These are phyloP conservation scores for Chlorella sp. DNA, from an alignment of 139 green algal species.

Conservation along the genomic window DNA sequence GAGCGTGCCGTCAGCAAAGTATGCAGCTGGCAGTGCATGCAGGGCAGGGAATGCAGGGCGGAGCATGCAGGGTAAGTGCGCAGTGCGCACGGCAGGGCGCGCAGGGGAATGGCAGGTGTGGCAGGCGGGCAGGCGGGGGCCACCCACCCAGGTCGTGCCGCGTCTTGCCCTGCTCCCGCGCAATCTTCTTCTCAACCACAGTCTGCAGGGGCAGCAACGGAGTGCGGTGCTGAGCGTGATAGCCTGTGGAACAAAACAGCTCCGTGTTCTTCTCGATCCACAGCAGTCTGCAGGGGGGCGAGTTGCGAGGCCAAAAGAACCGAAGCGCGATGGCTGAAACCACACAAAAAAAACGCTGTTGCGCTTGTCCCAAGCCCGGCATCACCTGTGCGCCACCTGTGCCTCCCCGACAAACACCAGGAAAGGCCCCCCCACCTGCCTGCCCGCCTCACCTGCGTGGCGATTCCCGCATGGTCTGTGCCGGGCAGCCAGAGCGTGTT, in stretches of 20 bases:
- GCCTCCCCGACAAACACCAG: not conserved
- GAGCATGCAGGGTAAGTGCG: too few species aligned
- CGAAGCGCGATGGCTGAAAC: too few species aligned
- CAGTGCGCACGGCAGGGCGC: too few species aligned
- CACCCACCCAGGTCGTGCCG: constrained; percentile 91
- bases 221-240: not conserved
- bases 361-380: not conserved
- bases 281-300: too few species aligned
- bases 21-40: constrained; percentile 87
- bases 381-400: too few species aligned
- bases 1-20: not conserved
- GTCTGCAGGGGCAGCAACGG: constrained; percentile 72
- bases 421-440: not conserved
- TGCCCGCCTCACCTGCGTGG: constrained; percentile 65
- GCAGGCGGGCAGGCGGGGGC: not conserved
- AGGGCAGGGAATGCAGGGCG: too few species aligned
- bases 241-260: not conserved
- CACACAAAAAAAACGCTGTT: not conserved
- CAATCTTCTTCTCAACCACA: constrained; percentile 98
- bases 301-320: too few species aligned
- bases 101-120: not conserved
- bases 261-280: not conserved
- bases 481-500: constrained; percentile 96
- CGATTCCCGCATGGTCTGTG: constrained; percentile 96
- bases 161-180: constrained; percentile 77